Evolutionary conservation across 805 yeast genomes (phyloP).

Genomic region (Blastobotrys attinorum): DNA sequence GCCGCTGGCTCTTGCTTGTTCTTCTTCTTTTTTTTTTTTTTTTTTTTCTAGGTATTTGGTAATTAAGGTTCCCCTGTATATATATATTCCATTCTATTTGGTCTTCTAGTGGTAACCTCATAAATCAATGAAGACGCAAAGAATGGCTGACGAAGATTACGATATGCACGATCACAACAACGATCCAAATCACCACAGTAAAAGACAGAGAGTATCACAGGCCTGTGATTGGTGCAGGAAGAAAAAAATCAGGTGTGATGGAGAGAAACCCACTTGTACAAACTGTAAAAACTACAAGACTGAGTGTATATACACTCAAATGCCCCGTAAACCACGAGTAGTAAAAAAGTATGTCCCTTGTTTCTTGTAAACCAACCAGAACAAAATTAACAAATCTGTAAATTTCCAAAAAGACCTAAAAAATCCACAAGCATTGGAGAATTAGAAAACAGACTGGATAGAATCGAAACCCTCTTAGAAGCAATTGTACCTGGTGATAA

Average conservation of each 20-base stretch:
- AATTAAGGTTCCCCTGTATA: too few relatives aligned
- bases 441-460: constrained; percentile 20
- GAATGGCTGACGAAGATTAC: background rate
- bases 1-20: too few relatives aligned
- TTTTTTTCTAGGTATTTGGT: too few relatives aligned
- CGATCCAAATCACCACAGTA: background rate
- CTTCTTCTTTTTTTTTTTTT: too few relatives aligned
- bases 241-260: constrained; percentile 66
- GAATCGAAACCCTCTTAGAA: constrained; percentile 23
- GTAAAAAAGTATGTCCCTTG: constrained; percentile 9
- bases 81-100: too few relatives aligned
- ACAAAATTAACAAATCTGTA: background rate
- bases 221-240: constrained; percentile 85
- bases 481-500: constrained; percentile 11
- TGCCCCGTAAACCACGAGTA: constrained; percentile 13
- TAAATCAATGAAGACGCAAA: background rate
- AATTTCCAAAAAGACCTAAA: background rate
- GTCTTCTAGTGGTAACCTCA: background rate
- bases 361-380: constrained; percentile 6
- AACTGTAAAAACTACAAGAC: constrained; percentile 71
- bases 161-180: background rate
- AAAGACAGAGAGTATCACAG: constrained; percentile 55
- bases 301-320: constrained; percentile 46
- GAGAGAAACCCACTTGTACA: constrained; percentile 55
- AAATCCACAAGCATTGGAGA: constrained; percentile 8